Base-by-base conservation (phyloP, 495 filamentous ascomycete genomes). In the Neurospora sp. region DNA sequence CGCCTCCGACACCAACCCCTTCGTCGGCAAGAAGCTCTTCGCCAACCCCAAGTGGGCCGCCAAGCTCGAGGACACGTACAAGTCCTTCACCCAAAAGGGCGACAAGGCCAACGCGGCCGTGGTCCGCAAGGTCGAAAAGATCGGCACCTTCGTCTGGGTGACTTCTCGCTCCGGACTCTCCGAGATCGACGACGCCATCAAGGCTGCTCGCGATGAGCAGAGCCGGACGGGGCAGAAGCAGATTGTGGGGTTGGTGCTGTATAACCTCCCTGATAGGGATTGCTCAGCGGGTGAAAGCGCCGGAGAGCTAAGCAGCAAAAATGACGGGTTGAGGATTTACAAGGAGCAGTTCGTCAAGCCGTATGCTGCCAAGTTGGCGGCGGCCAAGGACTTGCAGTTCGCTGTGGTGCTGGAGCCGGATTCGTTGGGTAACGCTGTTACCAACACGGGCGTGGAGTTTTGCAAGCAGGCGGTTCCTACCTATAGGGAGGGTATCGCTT, bases 191-290 rank as follows among this genome's bases (percentile, higher is more conserved):
- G 82, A 86, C 53, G 87, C 89, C 74, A 81, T 87, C 71, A 70
- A 79, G 70, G 78, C 77, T 5, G 87, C 83, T 12, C 85, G 86
- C 40, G 81, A 81, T 8, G 82, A 77, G 61, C 85, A 86, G 22
- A 78, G 79, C 2, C 78, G 80, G 65, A 82, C 83, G 0, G 82
- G 82, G n/a, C 83, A 81, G 73, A 80, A 81, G 74, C 81, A 84
- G 71, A 78, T 84, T 70, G 74, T 85, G 8, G 80, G 82, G 1
- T 84, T 89, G 72, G 89, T 91, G 47, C 85, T 90, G 27, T 90
- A 91, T 78, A 88, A 90, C 76, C 78, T 91, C n/a, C 89, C 88
- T 16, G 89, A 90, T 69, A 85, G 89, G 53, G 89, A 91, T 78
- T 91, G 89, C 75, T 83, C 85, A 9, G 89, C 89, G 3, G 82